A percentile compares a stretch with the other conserved stretches of the same genome.
Evolutionary conservation across 2,329 filamentous ascomycete species (phyloP).

Genomic region (Tolypocladium inflatum): DNA sequence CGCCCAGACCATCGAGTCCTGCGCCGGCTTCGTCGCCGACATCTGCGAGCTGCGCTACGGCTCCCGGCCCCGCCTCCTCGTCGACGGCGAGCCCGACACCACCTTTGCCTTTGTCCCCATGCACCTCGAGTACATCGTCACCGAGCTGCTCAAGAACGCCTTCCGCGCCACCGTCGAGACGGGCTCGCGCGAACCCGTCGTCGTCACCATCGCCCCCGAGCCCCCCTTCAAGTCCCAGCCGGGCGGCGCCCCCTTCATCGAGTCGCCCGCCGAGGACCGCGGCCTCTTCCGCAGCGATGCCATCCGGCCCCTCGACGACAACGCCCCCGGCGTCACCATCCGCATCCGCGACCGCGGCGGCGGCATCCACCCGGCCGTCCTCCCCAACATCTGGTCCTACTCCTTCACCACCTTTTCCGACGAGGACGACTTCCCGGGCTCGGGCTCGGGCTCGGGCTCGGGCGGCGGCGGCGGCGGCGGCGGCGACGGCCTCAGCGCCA

Average conservation of each 20-base stretch:
- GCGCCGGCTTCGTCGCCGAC: slow-evolving; percentile 84
- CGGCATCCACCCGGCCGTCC: slow-evolving; percentile 75
- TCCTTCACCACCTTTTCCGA: slow-evolving; percentile 91
- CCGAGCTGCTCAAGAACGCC: slow-evolving; percentile 91
- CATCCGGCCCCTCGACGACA: slow-evolving; percentile 51
- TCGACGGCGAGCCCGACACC: slow-evolving; percentile 81
- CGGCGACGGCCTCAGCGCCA: slow-evolving; percentile 56
- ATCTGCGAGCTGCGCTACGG: slow-evolving; percentile 97
- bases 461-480: slow-evolving; percentile 15
- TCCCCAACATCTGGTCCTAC: slow-evolving; percentile 91
- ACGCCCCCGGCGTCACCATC: slow-evolving; percentile 81
- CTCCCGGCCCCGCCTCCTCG: slow-evolving; percentile 66
- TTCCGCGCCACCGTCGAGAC: slow-evolving; percentile 89
- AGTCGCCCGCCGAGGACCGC: slow-evolving; percentile 25
- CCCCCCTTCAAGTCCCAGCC: slow-evolving; percentile 28
- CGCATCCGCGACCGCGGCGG: slow-evolving; percentile 93
- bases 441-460: slow-evolving; percentile 7
- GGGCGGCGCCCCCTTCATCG: slow-evolving; percentile 15
- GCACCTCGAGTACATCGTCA: slow-evolving; percentile 95
- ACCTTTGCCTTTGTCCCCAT: slow-evolving; percentile 90
- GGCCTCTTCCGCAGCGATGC: slow-evolving; percentile 33
- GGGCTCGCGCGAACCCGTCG: slow-evolving; percentile 71
- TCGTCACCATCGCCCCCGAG: slow-evolving; percentile 81
- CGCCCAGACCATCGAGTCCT: slow-evolving; percentile 70
- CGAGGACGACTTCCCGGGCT: slow-evolving; percentile 32